Evolutionary conservation across 495 filamentous ascomycete genomes (phyloP).

Genomic region (Talaromyces proteolyticus): DNA sequence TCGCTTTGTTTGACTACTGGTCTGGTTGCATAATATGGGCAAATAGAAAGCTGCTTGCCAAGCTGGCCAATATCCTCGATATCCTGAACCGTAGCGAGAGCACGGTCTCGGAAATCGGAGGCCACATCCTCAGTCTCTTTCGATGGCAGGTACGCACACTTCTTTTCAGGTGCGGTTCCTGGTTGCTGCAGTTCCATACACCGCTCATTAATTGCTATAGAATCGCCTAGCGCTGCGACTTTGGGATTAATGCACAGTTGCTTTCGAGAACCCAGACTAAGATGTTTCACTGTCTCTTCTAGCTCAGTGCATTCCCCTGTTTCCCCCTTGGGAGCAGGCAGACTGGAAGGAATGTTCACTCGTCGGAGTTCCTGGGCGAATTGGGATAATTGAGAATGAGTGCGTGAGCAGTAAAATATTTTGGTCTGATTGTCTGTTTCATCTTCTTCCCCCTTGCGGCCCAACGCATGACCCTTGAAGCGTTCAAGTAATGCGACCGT

Average conservation of each 20-base stretch:
- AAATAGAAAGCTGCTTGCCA: slow-evolving; percentile 75
- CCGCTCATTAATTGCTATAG: slow-evolving; percentile 89
- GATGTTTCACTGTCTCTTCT: slow-evolving; percentile 69
- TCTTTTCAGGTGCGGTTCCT: slow-evolving; percentile 55
- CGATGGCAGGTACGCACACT: slow-evolving; percentile 74
- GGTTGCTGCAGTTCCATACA: slow-evolving; percentile 88
- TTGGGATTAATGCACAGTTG: slow-evolving; percentile 89
- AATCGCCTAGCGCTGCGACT: slow-evolving; percentile 63
- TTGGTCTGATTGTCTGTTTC: slow-evolving; percentile 58
- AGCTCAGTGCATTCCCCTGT: slow-evolving; percentile 23
- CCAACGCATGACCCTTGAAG: slow-evolving; percentile 26
- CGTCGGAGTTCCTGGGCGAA: slow-evolving; percentile 86
- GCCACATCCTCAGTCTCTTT: slow-evolving; percentile 66
- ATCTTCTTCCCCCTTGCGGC: slow-evolving; percentile 42
- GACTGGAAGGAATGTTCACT: slow-evolving; percentile 65
- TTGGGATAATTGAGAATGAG: slow-evolving; percentile 90
- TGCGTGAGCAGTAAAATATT: slow-evolving; percentile 92
- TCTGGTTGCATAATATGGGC: slow-evolving; percentile 93
- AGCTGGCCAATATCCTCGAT: slow-evolving; percentile 84
- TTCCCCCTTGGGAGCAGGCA: slow-evolving; percentile 24
- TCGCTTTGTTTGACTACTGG: slow-evolving; percentile 75
- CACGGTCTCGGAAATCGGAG: slow-evolving; percentile 82
- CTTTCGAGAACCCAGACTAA: slow-evolving; percentile 85
- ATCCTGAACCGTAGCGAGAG: slow-evolving; percentile 78
- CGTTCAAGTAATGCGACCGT: slow-evolving; percentile 35